Evolutionary conservation across 2,329 filamentous ascomycete species (phyloP), one percentile per base, ranked within the genome.

Genomic region (Aspergillus novoparasiticus): DNA sequence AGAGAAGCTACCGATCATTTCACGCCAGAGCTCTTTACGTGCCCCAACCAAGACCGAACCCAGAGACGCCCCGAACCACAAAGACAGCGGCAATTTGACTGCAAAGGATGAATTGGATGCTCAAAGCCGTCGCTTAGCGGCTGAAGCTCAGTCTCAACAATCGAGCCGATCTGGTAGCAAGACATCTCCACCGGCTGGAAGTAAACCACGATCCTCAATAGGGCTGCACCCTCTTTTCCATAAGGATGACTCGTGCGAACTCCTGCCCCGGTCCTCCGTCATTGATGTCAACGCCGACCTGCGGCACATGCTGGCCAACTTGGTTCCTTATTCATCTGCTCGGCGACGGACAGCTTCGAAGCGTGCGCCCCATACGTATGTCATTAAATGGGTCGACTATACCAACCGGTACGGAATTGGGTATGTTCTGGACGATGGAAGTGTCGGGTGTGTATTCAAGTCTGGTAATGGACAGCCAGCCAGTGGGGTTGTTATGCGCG

Each of bases 381-480:
- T 84, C 5, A 80, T 83, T 56, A 84, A 84, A 72, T 84, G 82
- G 82, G 82, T 84, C 23, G 82, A 84, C 65, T 84, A 84, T 66
- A 82, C 82, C 9, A 83, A 83, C 62, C 79, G 81, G 54, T 83
- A 83, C 63, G 82, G 82, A 12, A 83, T 84, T 55, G 82, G 81
- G 6, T 84, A 84, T 65, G 80, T 83, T 9, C 67, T 84, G n/a
- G 80, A 81, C 53, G 81, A 84, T 69, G 81, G 81, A 5, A 83
- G 79, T 39, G 80, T 84, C 26, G 82, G 82, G 5, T 83, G 81
- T 71, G 76, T 83, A 11, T 81, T 84, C 68, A 83, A 81, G 65
- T 79, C 77, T 11, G 79, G 81, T 58, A 77, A 82, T 58, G 76
- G 74, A 1, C 76, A 76, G 58, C 78, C 80, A 2, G 79, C 80